A percentile compares a stretch with the other conserved stretches of the same genome.
phyloP scores from a whole-genome alignment of 768 basidiomycete species.

The Trametes coccinea region DNA sequence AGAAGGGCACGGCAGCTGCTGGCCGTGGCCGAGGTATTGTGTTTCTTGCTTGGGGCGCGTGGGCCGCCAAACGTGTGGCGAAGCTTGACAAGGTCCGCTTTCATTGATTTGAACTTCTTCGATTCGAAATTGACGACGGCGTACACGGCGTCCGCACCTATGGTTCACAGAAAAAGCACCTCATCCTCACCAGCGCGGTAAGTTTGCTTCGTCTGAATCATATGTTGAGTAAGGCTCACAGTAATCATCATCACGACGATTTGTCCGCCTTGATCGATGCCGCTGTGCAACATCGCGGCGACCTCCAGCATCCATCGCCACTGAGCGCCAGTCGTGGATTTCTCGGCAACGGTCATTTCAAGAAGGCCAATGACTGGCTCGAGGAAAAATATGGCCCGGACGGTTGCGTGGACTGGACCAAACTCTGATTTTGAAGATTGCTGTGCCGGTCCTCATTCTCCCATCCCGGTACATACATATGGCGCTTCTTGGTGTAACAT shows the following conservation, averaged over 20 bases:
- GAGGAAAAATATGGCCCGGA: constrained; percentile 72
- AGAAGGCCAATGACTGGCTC: constrained; percentile 85
- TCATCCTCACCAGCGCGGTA: constrained; percentile 76
- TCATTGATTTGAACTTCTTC: neutral
- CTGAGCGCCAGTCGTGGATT: constrained; percentile 78
- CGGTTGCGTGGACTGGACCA: constrained; percentile 75
- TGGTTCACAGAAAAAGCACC: constrained; percentile 64
- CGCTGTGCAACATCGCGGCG: no score
- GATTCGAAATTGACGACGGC: neutral
- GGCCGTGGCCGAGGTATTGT: constrained; percentile 74
- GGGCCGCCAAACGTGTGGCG: constrained; percentile 81
- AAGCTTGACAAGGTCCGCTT: constrained; percentile 67
- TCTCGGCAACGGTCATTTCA: constrained; percentile 88
- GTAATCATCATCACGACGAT: neutral
- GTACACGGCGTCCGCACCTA: neutral
- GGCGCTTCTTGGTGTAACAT: no score
- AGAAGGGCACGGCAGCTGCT: constrained; percentile 33
- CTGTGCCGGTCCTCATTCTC: neutral
- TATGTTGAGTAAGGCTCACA: neutral
- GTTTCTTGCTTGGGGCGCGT: constrained; percentile 90
- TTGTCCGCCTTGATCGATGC: constrained; percentile 16
- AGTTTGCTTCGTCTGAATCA: constrained; percentile 31
- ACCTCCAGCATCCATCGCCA: constrained; percentile 78
- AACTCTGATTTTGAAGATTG: constrained; percentile 29
- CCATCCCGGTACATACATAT: no score